Base-by-base conservation (phyloP, 495 filamentous ascomycete genomes). In the Hypoxylon perforatum region DNA sequence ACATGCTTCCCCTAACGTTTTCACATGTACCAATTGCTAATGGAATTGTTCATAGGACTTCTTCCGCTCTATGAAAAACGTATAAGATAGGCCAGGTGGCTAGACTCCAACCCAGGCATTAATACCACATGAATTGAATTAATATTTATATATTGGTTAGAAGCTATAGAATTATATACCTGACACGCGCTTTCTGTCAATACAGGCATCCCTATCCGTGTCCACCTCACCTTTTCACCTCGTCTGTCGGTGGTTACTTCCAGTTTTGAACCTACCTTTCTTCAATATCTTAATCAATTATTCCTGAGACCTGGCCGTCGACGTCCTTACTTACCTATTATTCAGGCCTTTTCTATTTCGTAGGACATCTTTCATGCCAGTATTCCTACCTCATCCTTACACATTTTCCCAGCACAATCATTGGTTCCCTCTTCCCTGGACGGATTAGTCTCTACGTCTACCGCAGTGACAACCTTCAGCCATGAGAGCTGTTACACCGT, bases 61-160 rank as follows among this genome's bases (percentile, higher is more conserved):
- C 61, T 69, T 69, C 66, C 66, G 66, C 33, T 65, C 66, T 12
- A 65, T 69, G 47, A 61, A 61, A 12, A 25, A 11, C 57, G 35
- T 11, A 61, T 69, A 69, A 51, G 65, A 36, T 15, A 9, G 8
- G 28, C 36, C 18, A n/a, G 18, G 33, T 41, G 28, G 9, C 11
- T 18, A 38, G 18, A 53, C 45, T 17, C 22, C 8, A 60, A 36
- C 17, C 30, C 38, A 45, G 21, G 22, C 28, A 45, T 35, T 15
- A 17, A 33, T 15, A 25, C 25, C 18, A 19, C 54, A 18, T 48
- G 17, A 36, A 9, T 51, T 57, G 33, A 39, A 22, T 56, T 25
- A 56, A 50, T 19, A 36, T 28, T 57, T 69, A 52, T 58, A 64
- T 14, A 65, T 69, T 65, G 51, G 45, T 61, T 57, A 11, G 11